These are phyloP conservation scores for Spongiforma sp. DNA, from an alignment of 1,284 basidiomycete species.

Conservation along the genomic window DNA sequence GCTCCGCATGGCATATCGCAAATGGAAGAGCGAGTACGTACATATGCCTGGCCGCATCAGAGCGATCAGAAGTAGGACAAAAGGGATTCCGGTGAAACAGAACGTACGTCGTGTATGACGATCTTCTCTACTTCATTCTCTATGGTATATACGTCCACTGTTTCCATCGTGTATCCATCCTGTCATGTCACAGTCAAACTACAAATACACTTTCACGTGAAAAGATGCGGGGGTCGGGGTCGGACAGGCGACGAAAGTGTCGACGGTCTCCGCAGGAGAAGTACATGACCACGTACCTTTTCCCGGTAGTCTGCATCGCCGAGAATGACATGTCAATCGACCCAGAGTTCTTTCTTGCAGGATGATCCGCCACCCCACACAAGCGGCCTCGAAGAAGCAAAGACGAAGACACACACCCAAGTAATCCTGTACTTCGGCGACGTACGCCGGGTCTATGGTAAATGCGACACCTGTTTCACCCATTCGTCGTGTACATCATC, in stretches of 20 bases:
- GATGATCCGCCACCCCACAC: too few relatives aligned
- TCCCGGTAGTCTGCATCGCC: constrained; percentile 69
- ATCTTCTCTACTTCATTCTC: constrained; percentile 52
- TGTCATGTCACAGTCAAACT: constrained; percentile 24
- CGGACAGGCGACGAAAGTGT: not conserved
- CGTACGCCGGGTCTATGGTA: constrained; percentile 80
- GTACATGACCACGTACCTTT: constrained; percentile 75
- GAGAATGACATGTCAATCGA: not conserved
- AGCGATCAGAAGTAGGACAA: not conserved
- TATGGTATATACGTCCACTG: constrained; percentile 53
- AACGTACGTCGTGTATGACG: constrained; percentile 45
- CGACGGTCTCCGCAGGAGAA: not conserved
- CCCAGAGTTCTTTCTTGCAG: not conserved
- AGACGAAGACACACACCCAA: constrained; percentile 58
- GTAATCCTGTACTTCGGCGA: constrained; percentile 78
- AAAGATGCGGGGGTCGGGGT: not conserved
- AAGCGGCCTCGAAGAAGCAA: not conserved
- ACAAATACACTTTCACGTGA: not conserved
- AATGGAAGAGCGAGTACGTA: constrained; percentile 10
- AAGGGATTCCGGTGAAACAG: not conserved
- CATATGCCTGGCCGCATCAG: constrained; percentile 22
- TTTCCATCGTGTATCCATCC: constrained; percentile 64
- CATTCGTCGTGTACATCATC: too few relatives aligned
- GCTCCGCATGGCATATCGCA: too few relatives aligned
- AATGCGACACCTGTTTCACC: constrained; percentile 72